Conservation (phyloP, 495 filamentous ascomycete species). For the Tuber indicum region DNA sequence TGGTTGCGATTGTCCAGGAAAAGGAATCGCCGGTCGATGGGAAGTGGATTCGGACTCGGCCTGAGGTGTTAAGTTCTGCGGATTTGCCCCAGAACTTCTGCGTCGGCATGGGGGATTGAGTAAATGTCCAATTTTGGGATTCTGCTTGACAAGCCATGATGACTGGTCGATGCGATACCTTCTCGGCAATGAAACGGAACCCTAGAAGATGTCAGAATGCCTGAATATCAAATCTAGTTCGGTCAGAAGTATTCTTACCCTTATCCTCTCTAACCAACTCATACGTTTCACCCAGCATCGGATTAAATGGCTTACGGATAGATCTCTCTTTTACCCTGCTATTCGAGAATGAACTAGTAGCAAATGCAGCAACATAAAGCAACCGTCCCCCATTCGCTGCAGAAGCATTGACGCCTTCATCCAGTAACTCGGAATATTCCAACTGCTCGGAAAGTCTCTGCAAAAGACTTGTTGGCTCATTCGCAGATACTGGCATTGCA, state of each 20-base stretch:
- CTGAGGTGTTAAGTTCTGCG: conserved; percentile 85
- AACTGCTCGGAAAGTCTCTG: conserved; percentile 82
- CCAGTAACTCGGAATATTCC: conserved; percentile 81
- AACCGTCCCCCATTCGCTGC: conserved; percentile 60
- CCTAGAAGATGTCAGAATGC: conserved; percentile 48
- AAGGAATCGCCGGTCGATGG: conserved; percentile 62
- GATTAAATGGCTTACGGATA: conserved; percentile 96
- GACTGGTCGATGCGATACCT: conserved; percentile 86
- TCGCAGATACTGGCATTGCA: conserved; percentile 93
- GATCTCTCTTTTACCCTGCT: conserved; percentile 78
- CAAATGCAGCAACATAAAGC: conserved; percentile 81
- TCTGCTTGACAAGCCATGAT: conserved; percentile 91
- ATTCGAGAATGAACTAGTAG: conserved; percentile 72
- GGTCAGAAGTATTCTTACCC: conserved; percentile 30
- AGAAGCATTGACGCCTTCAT: conserved; percentile 58
- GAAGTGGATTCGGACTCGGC: conserved; percentile 64
- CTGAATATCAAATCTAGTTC: background rate
- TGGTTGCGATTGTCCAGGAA: conserved; percentile 76
- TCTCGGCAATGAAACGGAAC: conserved; percentile 86
- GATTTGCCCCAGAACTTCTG: conserved; percentile 99
- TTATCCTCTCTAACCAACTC: conserved; percentile 82
- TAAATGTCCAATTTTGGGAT: conserved; percentile 69
- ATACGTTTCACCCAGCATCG: conserved; percentile 91
- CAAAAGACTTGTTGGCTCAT: conserved; percentile 82
- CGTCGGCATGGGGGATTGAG: conserved; percentile 76